These are phyloP conservation scores for Chytriomyces hyalinus DNA, from an alignment of 192 early-diverging fungal genomes.

Conservation along the genomic window DNA sequence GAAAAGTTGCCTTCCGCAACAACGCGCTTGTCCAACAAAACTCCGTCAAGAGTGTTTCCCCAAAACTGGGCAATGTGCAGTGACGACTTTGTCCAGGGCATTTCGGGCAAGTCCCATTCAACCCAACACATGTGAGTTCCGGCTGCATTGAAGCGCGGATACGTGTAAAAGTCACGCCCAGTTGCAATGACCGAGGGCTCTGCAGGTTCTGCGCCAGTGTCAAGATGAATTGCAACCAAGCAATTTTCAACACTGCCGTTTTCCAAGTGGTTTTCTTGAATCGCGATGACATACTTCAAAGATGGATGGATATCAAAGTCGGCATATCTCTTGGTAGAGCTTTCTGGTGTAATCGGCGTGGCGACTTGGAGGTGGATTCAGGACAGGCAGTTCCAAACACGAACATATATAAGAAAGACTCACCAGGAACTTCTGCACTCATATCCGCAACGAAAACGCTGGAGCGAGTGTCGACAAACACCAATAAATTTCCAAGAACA, in stretches of 20 bases:
- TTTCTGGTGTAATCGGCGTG: constrained; percentile 32
- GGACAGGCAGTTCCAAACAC: background rate
- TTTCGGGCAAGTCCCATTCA: constrained; percentile 75
- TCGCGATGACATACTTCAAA: constrained; percentile 61
- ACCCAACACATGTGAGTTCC: constrained; percentile 63
- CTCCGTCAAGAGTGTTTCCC: background rate
- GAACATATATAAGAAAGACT: background rate
- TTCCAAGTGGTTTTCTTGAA: constrained; percentile 74
- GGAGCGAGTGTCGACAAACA: constrained; percentile 65
- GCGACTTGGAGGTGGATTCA: background rate
- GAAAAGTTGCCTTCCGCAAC: constrained; percentile 48
- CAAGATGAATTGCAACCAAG: constrained; percentile 62
- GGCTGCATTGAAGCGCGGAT: constrained; percentile 60
- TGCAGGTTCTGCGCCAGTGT: constrained; percentile 13
- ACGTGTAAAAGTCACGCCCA: constrained; percentile 71
- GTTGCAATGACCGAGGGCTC: constrained; percentile 53
- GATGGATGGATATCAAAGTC: constrained; percentile 65
- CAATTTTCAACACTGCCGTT: constrained; percentile 62
- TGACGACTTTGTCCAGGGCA: constrained; percentile 79
- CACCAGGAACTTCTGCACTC: background rate
- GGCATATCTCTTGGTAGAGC: constrained; percentile 59
- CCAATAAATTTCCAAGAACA: constrained; percentile 57
- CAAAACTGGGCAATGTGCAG: constrained; percentile 54
- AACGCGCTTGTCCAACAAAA: no score
- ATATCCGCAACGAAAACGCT: constrained; percentile 43